A percentile compares a stretch with the other conserved stretches of the same genome.
These are phyloP conservation scores for Malus orientalis DNA, from an alignment of 306 rosid species.

Conservation along the genomic window DNA sequence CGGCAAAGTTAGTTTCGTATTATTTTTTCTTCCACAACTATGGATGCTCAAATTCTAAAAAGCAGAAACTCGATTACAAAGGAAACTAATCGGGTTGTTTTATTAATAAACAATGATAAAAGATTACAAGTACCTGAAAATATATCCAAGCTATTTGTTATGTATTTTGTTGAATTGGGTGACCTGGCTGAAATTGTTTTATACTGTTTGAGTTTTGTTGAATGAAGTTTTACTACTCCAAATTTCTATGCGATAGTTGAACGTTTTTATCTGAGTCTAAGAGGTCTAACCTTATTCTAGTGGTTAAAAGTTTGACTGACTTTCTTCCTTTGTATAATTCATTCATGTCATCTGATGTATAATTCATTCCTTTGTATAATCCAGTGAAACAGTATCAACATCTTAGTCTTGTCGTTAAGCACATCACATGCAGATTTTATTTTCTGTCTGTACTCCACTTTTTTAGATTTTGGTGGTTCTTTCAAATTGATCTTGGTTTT, in stretches of 20 bases:
- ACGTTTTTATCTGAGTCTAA: not conserved
- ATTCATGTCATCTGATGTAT: not conserved
- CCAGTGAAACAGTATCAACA: not conserved
- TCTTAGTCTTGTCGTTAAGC: not conserved
- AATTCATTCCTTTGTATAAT: not conserved
- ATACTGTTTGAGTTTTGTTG: not conserved
- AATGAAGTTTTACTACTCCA: not conserved
- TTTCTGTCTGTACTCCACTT: not conserved
- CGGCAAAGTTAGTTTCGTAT: not conserved
- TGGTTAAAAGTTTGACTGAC: not conserved
- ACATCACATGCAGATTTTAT: not conserved
- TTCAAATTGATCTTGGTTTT: not conserved
- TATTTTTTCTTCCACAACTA: not conserved
- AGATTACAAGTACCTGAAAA: not conserved
- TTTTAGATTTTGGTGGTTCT: not conserved
- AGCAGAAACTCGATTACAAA: not conserved
- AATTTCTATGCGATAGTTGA: not conserved
- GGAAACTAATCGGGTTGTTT: constrained; percentile 1
- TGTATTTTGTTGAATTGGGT: not conserved
- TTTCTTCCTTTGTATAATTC: not conserved
- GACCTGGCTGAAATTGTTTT: not conserved
- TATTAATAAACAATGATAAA: not conserved
- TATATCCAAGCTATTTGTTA: not conserved
- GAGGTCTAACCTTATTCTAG: not conserved
- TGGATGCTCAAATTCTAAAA: not conserved